Evolutionary conservation across 495 filamentous ascomycete species (phyloP), one percentile per base, ranked within the genome.

Genomic region (Extremus antarcticus): DNA sequence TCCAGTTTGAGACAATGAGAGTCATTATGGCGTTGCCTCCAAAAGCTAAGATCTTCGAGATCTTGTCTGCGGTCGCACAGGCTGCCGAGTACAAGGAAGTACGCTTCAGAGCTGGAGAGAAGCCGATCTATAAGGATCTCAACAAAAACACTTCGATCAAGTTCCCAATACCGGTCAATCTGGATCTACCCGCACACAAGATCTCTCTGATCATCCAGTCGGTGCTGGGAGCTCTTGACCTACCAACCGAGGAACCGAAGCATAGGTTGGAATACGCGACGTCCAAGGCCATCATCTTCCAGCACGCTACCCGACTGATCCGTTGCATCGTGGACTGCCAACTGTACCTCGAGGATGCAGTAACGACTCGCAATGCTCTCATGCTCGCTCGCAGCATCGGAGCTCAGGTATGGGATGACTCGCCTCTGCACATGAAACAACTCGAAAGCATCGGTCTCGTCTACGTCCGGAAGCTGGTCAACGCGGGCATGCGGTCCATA

Each of bases 1-100:
- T 98, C 1, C 80, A 82, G n/a, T 94, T 94, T 61, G 77, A 85
- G 43, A 95, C 90, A 0, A 97, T 97, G 90, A 86, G 83, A 61
- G 68, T 74, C 1, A 66, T 96, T 2, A 66, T 95, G 21, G 71
- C 71, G 1, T 70, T 98, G 51, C 75, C 78, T 22, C 65, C 69
- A 7, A 77, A 77, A 19, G 77, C 82, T 0, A 76, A 75, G 3
- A 71, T 88, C 21, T 81, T 82, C 29, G 76, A 87, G 25, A 84
- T 94, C 65, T 73, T 92, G 4, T 76, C 77, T 20, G 74, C 74
- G 7, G 63, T 89, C 32, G 79, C 82, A 19, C 77, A 90, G 68
- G 88, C 87, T 2, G 71, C 81, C 19, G 90, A 94, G 63, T 92
- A 90, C 63, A 79, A 75, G 41, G 85, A 92, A 43, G 68, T 92